Base-by-base conservation (phyloP, 1,139 yeast genomes). In the Lodderomyces orthopsilosis region DNA sequence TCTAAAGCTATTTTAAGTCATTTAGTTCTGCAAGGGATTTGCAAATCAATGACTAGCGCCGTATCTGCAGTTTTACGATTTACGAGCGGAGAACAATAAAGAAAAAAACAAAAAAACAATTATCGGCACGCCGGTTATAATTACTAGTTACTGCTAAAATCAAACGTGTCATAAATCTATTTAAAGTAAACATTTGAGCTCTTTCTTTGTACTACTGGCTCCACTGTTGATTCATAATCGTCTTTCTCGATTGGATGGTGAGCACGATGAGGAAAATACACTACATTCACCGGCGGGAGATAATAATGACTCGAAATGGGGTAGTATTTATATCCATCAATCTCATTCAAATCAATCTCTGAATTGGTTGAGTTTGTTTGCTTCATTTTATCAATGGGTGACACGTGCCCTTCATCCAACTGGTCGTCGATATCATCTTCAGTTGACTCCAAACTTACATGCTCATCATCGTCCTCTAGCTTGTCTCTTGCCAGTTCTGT, bases 281-380 rank as follows among this genome's bases (percentile, higher is more conserved):
- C 83, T 41, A 74, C 81, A 54, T 78, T 79, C 23, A 79, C 77
- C 1, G 83, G 84, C 8, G 83, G 82, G 41, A 77, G 62, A 58
- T 78, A 78, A 54, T 79, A 79, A 33, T 76, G 80, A 47, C 66
- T 69, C 44, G 79, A 77, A 43, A 79, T 73, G 1, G 83, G 83
- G 57, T 76, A 77, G 49, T 79, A 79, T 50, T 77, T 77, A 55
- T 79, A 79, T 28, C 61, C 56, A 21, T 57, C 59, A 17, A 54
- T 52, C 6, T 46, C 40, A 24, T 51, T 53, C 17, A 53, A 40
- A 41, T 56, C 55, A 19, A 51, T 38, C 4, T 53, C 40, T 5
- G 54, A 41, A 35, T 9, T 35, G 13, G 38, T 40, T 17, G 10
- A 17, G 21, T 13, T 26, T 38, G 22, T 14, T 21, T 15, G 32